Base-by-base conservation (phyloP, 495 filamentous ascomycete genomes). In the Staphylotrichum tortipilum region DNA sequence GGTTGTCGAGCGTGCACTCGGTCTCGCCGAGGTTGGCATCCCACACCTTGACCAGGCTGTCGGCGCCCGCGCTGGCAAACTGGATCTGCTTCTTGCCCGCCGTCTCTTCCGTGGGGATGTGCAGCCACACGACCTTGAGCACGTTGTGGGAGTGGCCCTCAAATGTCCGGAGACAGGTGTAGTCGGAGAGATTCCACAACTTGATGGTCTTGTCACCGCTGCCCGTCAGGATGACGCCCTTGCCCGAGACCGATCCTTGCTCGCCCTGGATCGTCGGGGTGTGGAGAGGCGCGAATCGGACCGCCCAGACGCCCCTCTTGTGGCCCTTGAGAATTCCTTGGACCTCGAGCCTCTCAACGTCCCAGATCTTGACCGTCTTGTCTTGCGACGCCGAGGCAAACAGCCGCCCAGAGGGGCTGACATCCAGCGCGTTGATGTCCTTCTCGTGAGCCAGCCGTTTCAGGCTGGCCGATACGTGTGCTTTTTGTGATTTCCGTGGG, bases 21-120 rank as follows among this genome's bases (percentile, higher is more conserved):
- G 79, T 76, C 66, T 97, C 92, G n/a, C 89, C 88, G 1, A 62
- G 65, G 55, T 74, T 77, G 7, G 84, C 82, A 51, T 92, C 86
- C 92, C 92, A 99, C 43, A 97, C 75, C 67, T 97, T 99, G 39
- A 99, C 88, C 6, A 99, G 73, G n/a, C 89, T 89, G 68, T 99
- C 92, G 37, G 89, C 91, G 28, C 87, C 94, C 7, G 94, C 89
- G 50, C 82, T 88, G 9, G 87, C 94, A 28, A 95, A 75, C 23
- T 89, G 77, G 50, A 74, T 74, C 29, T 69, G 70, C 50, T 71
- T 75, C 59, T 75, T 72, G n/a, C 64, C 56, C 4, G 67, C 62
- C 21, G 72, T 68, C 28, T 72, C 69, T 47, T 55, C 65, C 54
- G 58, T 65, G 0, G 82, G 75, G 41, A 81, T 73, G 17, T 83